These are phyloP conservation scores for Monosporascus cannonballus DNA, from an alignment of 2,329 filamentous ascomycete species.

Conservation along the genomic window DNA sequence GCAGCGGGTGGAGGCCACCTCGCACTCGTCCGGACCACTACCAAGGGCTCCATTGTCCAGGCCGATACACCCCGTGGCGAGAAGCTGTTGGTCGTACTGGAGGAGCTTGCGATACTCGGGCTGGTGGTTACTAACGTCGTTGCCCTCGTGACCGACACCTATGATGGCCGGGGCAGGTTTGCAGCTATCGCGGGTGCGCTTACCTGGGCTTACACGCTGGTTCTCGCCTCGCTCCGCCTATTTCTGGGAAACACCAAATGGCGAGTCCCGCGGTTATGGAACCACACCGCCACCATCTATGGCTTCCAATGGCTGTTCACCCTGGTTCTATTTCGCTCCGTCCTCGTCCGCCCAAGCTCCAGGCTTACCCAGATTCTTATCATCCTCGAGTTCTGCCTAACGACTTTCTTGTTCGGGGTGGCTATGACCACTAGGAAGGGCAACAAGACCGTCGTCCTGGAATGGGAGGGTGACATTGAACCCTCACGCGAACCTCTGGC, in stretches of 20 bases:
- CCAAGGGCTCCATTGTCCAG: slow-evolving; percentile 60
- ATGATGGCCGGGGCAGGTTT: slow-evolving; percentile 49
- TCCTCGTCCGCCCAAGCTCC: slow-evolving; percentile 69
- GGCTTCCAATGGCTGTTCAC: slow-evolving; percentile 73
- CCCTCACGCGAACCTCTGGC: slow-evolving; percentile 83
- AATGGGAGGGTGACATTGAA: slow-evolving; percentile 83
- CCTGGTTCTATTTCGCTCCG: slow-evolving; percentile 76
- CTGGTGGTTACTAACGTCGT: slow-evolving; percentile 64
- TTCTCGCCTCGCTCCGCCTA: slow-evolving; percentile 67
- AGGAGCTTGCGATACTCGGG: slow-evolving; percentile 68
- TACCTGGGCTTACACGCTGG: slow-evolving; percentile 75
- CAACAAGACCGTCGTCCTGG: slow-evolving; percentile 80
- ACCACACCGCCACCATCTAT: slow-evolving; percentile 85
- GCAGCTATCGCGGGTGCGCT: slow-evolving; percentile 62
- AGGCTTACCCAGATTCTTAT: slow-evolving; percentile 55
- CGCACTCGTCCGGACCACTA: slow-evolving; percentile 53
- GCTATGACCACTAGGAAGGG: slow-evolving; percentile 81
- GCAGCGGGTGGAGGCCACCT: slow-evolving; percentile 44
- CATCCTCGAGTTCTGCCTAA: slow-evolving; percentile 69
- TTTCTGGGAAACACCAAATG: slow-evolving; percentile 59
- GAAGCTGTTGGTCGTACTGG: slow-evolving; percentile 61
- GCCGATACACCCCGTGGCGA: slow-evolving; percentile 73
- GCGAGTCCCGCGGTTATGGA: slow-evolving; percentile 74
- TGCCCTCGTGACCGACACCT: slow-evolving; percentile 55
- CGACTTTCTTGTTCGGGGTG: slow-evolving; percentile 67